Conservation (phyloP, 768 basidiomycete genomes). For the Amanita inopinata region DNA sequence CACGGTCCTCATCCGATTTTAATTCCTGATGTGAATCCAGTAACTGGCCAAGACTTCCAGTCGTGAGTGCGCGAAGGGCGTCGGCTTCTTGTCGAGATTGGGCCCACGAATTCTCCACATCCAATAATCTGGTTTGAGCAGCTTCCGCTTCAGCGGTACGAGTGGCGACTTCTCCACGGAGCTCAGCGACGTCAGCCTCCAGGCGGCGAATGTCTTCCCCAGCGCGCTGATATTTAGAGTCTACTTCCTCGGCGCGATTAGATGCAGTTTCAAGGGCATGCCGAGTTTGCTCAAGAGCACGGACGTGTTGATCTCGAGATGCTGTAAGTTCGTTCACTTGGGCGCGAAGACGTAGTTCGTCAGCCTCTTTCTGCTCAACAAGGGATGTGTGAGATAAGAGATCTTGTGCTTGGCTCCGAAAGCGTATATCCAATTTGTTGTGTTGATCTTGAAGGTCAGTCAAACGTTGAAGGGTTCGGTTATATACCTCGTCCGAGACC, state of each 20-base stretch:
- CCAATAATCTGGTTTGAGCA: constrained; percentile 52
- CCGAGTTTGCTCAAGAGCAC: constrained; percentile 80
- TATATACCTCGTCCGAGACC: constrained; percentile 58
- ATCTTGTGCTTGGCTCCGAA: constrained; percentile 71
- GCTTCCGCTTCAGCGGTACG: constrained; percentile 66
- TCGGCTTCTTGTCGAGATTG: constrained; percentile 93
- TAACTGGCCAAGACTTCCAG: constrained; percentile 75
- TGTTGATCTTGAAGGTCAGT: constrained; percentile 61
- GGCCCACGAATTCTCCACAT: constrained; percentile 86
- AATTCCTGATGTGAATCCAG: constrained; percentile 83
- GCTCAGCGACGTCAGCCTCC: constrained; percentile 69
- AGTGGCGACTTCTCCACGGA: constrained; percentile 74
- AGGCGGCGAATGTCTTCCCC: constrained; percentile 60
- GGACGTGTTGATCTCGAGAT: constrained; percentile 77
- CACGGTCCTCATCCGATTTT: constrained; percentile 73
- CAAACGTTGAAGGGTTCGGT: constrained; percentile 52
- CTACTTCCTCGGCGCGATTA: constrained; percentile 69
- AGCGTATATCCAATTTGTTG: constrained; percentile 45
- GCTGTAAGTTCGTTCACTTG: constrained; percentile 65
- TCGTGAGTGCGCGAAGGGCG: constrained; percentile 78
- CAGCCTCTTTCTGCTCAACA: constrained; percentile 72
- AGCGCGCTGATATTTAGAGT: constrained; percentile 60
- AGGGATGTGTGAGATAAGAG: constrained; percentile 65
- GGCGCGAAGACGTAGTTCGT: constrained; percentile 49
- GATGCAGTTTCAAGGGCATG: constrained; percentile 68